A percentile compares a stretch with the other conserved stretches of the same genome.
Evolutionary conservation across 1,284 basidiomycete species (phyloP).

Genomic region (Ceratobasidium sp.): DNA sequence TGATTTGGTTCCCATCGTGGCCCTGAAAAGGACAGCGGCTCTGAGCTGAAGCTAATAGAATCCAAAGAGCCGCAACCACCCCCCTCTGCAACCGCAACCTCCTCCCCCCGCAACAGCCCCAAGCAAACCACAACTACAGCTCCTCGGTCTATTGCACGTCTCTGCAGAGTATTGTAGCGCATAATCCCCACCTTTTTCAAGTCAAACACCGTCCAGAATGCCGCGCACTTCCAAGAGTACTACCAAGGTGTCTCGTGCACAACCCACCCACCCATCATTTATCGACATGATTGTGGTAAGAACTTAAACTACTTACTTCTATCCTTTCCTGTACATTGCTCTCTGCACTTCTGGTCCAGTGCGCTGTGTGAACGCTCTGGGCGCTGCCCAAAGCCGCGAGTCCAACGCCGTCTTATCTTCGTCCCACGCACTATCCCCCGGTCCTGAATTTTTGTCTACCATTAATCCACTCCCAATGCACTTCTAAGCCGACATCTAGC

Average conservation of each 20-base stretch:
- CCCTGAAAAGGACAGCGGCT: slow-evolving; percentile 26
- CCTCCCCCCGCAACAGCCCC: slow-evolving; percentile 10
- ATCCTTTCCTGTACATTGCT: background rate
- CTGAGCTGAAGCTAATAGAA: slow-evolving; percentile 23
- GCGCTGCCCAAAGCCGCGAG: background rate
- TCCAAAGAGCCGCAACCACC: slow-evolving; percentile 34
- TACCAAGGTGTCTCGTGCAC: slow-evolving; percentile 26
- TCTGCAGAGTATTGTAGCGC: background rate
- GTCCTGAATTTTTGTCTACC: background rate
- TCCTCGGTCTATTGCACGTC: background rate
- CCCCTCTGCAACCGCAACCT: slow-evolving; percentile 16
- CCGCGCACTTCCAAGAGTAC: slow-evolving; percentile 30
- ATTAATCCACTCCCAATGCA: background rate
- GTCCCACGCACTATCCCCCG: background rate
- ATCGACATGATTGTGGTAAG: slow-evolving; percentile 42
- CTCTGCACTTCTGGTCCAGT: background rate
- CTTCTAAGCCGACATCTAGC: background rate
- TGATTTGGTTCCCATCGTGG: slow-evolving; percentile 7
- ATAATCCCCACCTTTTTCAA: slow-evolving; percentile 12
- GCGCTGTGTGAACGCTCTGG: background rate
- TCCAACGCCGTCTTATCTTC: background rate
- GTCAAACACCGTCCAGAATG: slow-evolving; percentile 31
- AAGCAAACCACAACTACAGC: background rate
- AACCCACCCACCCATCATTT: slow-evolving; percentile 40
- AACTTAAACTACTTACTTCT: background rate